Evolutionary conservation across 2,329 filamentous ascomycete genomes (phyloP), one percentile per base, ranked within the genome.

Genomic region (Penicillium sp.): DNA sequence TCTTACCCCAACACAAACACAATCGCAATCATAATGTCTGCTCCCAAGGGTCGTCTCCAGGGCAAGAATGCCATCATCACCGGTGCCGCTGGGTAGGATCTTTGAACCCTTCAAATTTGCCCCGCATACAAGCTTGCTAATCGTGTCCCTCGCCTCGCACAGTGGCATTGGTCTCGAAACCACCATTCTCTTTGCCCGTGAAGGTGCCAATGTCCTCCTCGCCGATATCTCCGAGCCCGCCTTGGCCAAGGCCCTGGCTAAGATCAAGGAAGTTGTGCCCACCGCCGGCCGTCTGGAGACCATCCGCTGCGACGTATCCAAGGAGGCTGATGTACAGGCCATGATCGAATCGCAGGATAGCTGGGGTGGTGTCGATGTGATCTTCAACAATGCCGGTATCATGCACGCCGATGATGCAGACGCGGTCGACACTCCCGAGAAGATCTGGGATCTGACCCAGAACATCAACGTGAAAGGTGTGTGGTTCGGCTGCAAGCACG

Each of bases 341-440:
- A 86, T 90, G 73, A 82, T 96, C 54, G 89, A 90, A 66, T 79
- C 84, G 10, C 79, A 94, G 58, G 93, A 97, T 76, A 73, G 85
- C 58, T 96, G 91, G 90, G 93, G 93, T 71, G 93, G 93, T 46
- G 78, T 95, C 3, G 93, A 97, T 75, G 82, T 96, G 72, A 91
- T 96, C 70, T 97, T 96, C 87, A 97, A 97, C 86, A 97, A 97
- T 76, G 93, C 93, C 24, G 93, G 93, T 56, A 97, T 97, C 77
- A 97, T 97, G 93, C 93, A 96, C 79, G 88, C 87, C 50, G 83
- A 89, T 58, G 89, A 92, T 75, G 88, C 85, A 71, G 88, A 92
- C 75, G 92, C 93, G 50, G 81, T 96, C 74, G 85, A 89, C 74
- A 96, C 92, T 1, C 88, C 91, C 52, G 92, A 96, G 80, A 87